Conservation (phyloP, 371 early-diverging fungal species). For the Rhizopus delemar region DNA sequence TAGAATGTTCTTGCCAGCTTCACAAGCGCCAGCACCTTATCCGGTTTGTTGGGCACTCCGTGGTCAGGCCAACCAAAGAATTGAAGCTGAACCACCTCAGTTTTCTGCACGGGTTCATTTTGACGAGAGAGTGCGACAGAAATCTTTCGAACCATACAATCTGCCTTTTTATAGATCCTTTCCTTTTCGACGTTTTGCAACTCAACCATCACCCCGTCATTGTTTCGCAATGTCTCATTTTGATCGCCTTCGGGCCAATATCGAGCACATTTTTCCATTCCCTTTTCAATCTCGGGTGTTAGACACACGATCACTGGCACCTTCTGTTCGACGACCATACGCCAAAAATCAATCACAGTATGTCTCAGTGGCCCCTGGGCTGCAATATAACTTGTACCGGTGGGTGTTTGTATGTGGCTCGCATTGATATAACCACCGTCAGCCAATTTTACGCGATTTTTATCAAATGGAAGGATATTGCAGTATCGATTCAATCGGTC, state of each 20-base stretch:
- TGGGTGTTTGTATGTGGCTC: constrained; percentile 56
- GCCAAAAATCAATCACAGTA: constrained; percentile 91
- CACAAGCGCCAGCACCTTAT: constrained; percentile 47
- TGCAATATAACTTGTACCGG: constrained; percentile 70
- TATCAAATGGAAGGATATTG: constrained; percentile 61
- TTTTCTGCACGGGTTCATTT: constrained; percentile 18
- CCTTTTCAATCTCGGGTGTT: constrained; percentile 73
- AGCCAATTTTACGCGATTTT: constrained; percentile 48
- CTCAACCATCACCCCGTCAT: constrained; percentile 9
- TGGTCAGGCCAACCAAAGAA: constrained; percentile 92
- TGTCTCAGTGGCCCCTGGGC: constrained; percentile 88
- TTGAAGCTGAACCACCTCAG: constrained; percentile 70
- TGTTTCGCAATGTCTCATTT: constrained; percentile 12
- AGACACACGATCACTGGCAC: constrained; percentile 82
- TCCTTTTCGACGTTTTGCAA: constrained; percentile 14
- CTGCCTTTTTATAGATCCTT: constrained; percentile 6
- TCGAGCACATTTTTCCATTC: constrained; percentile 66
- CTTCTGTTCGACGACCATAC: constrained; percentile 80
- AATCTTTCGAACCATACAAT: constrained; percentile 16
- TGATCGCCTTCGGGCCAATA: constrained; percentile 68
- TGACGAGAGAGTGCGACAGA: constrained; percentile 17
- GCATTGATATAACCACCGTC: constrained; percentile 83
- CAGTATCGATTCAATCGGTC: constrained; percentile 42
- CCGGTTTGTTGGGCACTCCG: constrained; percentile 63
- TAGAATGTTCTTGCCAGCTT: constrained; percentile 36